Percentiles rank a stretch among this genome's conserved stretches.
phyloP scores from a whole-genome alignment of 1,284 basidiomycete genomes.

The Ustilago sp. region DNA sequence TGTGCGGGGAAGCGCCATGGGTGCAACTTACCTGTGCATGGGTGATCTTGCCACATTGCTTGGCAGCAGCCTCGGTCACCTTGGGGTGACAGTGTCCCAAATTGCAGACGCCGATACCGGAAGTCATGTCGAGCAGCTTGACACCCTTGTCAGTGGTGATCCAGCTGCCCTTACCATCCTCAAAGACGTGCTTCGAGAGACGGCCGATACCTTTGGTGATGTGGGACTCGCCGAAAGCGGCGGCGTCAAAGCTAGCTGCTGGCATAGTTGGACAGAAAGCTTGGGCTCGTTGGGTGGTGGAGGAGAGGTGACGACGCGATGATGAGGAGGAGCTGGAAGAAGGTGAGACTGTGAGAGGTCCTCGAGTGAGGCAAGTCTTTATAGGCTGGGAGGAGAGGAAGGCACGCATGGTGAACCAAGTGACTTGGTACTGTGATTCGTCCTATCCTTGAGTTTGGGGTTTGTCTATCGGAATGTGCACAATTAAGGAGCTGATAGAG shows the following conservation, averaged over 20 bases:
- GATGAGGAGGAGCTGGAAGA: constrained; percentile 1
- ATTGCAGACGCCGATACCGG: constrained; percentile 67
- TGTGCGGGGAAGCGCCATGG: background rate
- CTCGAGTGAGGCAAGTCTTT: constrained; percentile 25
- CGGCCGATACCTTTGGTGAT: constrained; percentile 65
- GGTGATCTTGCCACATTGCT: constrained; percentile 64
- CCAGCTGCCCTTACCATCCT: constrained; percentile 57
- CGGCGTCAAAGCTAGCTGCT: constrained; percentile 39
- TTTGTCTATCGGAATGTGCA: constrained; percentile 8
- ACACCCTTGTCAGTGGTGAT: constrained; percentile 60
- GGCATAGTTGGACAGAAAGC: constrained; percentile 41
- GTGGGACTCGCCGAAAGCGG: constrained; percentile 61
- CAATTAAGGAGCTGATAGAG: background rate
- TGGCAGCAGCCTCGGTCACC: constrained; percentile 62
- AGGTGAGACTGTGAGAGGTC: constrained; percentile 1
- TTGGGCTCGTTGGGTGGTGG: background rate
- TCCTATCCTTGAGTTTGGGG: background rate
- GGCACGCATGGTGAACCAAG: constrained; percentile 16
- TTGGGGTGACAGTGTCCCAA: constrained; percentile 67
- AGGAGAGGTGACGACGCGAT: constrained; percentile 14
- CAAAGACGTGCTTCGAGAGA: constrained; percentile 61
- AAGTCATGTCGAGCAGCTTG: constrained; percentile 66
- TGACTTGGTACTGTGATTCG: constrained; percentile 2
- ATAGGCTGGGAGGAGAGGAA: constrained; percentile 31
- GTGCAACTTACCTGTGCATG: constrained; percentile 56